Percentiles rank a stretch among this genome's conserved stretches.
Conservation (phyloP, 1,284 basidiomycete species). For the Apiotrichum sp. region DNA sequence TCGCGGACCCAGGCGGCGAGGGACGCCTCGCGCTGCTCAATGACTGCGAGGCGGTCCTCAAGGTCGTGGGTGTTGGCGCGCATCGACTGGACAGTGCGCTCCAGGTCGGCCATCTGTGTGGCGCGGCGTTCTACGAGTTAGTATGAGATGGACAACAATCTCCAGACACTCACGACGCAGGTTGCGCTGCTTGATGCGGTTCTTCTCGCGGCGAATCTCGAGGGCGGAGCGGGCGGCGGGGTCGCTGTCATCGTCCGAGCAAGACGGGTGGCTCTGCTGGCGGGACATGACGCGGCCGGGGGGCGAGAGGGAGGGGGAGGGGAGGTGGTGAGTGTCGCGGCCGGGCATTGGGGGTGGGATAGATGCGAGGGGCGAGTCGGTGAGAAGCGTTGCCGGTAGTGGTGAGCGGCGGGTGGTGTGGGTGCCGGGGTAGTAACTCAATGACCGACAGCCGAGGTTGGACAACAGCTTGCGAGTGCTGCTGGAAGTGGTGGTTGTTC, state of each 20-base stretch:
- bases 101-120: constrained; percentile 37
- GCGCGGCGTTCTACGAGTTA: constrained; percentile 29
- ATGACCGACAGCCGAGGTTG: too few relatives aligned
- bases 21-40: constrained; percentile 21
- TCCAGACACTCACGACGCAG: constrained; percentile 26
- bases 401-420: too few relatives aligned
- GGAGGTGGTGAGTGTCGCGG: background rate
- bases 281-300: constrained; percentile 3
- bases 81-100: constrained; percentile 21
- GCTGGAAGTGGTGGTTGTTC: too few relatives aligned
- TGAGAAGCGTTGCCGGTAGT: too few relatives aligned
- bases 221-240: constrained; percentile 12
- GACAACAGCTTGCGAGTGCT: too few relatives aligned
- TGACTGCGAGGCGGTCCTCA: constrained; percentile 12
- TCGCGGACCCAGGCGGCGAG: constrained; percentile 32
- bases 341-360: too few relatives aligned
- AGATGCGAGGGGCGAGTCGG: too few relatives aligned
- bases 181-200: constrained; percentile 37
- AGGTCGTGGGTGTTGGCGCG: constrained; percentile 20
- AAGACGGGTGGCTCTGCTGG: background rate
- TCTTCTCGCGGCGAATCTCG: constrained; percentile 32
- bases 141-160: background rate
- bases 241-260: constrained; percentile 9
- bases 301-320: background rate
- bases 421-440: too few relatives aligned